These are phyloP conservation scores for Paspalum notatum DNA, from an alignment of 176 grass and related monocot genomes.

Conservation along the genomic window DNA sequence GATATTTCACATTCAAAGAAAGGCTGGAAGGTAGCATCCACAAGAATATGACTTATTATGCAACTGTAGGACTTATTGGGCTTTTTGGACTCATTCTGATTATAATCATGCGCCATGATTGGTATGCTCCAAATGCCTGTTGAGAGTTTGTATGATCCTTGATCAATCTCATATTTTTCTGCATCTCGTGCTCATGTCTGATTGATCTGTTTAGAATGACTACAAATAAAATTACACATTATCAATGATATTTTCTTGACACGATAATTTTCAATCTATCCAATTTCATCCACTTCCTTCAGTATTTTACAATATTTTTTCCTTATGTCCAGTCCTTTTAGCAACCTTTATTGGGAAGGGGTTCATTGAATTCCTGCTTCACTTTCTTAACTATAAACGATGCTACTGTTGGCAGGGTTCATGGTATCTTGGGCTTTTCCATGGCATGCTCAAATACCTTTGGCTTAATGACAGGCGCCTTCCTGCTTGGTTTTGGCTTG, in stretches of 20 bases:
- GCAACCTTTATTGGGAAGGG: neutral
- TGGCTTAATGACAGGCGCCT: constrained; percentile 95
- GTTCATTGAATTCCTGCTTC: constrained; percentile 4
- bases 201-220: neutral
- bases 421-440: constrained; percentile 85
- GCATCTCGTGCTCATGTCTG: neutral
- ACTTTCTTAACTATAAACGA: constrained; percentile 19
- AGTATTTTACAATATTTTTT: neutral
- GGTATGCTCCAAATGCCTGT: constrained; percentile 21
- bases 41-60: constrained; percentile 66
- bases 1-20: constrained; percentile 53
- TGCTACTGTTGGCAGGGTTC: constrained; percentile 49
- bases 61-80: constrained; percentile 63
- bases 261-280: neutral
- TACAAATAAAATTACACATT: too few species aligned
- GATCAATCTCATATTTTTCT: constrained; percentile 6
- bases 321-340: neutral
- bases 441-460: constrained; percentile 99
- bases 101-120: constrained; percentile 50
- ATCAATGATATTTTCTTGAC: neutral
- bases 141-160: neutral
- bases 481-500: constrained; percentile 97
- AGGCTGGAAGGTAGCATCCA: constrained; percentile 60
- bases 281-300: neutral
- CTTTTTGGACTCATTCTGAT: constrained; percentile 69